These are phyloP conservation scores for Inonotus obliquus DNA, from an alignment of 1,284 basidiomycete species.

Conservation along the genomic window DNA sequence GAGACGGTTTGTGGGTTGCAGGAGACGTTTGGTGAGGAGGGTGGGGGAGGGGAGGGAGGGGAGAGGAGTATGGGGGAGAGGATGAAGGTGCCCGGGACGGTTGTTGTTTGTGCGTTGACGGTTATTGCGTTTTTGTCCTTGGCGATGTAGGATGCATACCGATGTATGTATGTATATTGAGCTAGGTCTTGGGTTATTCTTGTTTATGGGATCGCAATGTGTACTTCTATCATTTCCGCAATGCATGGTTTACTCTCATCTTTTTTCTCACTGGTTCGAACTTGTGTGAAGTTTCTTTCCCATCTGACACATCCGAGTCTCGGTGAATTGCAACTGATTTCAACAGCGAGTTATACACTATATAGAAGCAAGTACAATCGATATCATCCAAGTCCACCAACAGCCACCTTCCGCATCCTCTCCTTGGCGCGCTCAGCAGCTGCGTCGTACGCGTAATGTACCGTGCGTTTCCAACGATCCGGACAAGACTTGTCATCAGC, in stretches of 20 bases:
- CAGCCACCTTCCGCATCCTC: constrained; percentile 26
- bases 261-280: too few relatives aligned
- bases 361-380: neutral
- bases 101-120: neutral
- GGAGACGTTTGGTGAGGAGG: neutral
- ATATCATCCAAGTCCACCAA: neutral
- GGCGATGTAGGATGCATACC: neutral
- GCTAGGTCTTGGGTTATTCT: too few relatives aligned
- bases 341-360: neutral
- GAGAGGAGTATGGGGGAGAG: neutral
- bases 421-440: constrained; percentile 69
- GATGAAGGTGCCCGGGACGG: neutral
- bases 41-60: neutral
- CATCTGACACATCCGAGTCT: too few relatives aligned
- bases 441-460: constrained; percentile 76
- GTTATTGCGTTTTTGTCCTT: neutral
- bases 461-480: constrained; percentile 3
- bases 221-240: too few relatives aligned
- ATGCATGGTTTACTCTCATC: too few relatives aligned
- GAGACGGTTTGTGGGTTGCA: constrained; percentile 16
- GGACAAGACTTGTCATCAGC: neutral
- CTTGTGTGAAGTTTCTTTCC: too few relatives aligned
- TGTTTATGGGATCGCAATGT: too few relatives aligned
- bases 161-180: too few relatives aligned
- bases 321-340: neutral